Evolutionary conservation across 352 stramenopile genomes (phyloP).

Genomic region (Pythium aphanidermatum): DNA sequence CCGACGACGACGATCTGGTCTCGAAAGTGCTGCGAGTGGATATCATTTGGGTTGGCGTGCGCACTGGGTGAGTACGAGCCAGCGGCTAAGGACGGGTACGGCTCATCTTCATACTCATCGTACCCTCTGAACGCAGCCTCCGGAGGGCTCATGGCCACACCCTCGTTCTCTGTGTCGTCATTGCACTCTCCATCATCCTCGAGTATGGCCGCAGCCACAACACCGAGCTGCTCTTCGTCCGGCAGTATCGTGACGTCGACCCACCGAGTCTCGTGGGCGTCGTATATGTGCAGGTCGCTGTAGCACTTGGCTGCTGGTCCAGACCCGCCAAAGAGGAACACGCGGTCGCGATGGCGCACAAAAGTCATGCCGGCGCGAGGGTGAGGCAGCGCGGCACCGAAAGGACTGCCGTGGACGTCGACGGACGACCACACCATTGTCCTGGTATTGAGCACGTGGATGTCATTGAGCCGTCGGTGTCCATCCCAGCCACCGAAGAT

Average conservation of each 20-base stretch:
- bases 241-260: slow-evolving; percentile 29
- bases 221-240: slow-evolving; percentile 63
- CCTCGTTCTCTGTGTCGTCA: slow-evolving; percentile 25
- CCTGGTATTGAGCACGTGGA: slow-evolving; percentile 91
- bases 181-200: slow-evolving; percentile 36
- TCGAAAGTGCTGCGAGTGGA: slow-evolving; percentile 21
- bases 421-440: slow-evolving; percentile 87
- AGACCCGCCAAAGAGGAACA: slow-evolving; percentile 94
- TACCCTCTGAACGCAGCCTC: too few species aligned
- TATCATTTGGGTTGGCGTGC: slow-evolving; percentile 66
- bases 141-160: slow-evolving; percentile 21
- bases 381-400: slow-evolving; percentile 58
- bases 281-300: slow-evolving; percentile 94
- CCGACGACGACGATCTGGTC: slow-evolving; percentile 85
- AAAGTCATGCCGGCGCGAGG: slow-evolving; percentile 95
- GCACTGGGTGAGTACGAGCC: not conserved
- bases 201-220: slow-evolving; percentile 36
- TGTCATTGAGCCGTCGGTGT: slow-evolving; percentile 92
- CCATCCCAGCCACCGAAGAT: slow-evolving; percentile 95
- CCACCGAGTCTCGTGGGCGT: slow-evolving; percentile 45
- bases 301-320: slow-evolving; percentile 93
- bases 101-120: slow-evolving; percentile 12
- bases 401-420: slow-evolving; percentile 19
- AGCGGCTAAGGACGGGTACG: not conserved
- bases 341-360: slow-evolving; percentile 81